Evolutionary conservation across 106 monocot genomes (phyloP).

Genomic region (Dactylorhiza incarnata): DNA sequence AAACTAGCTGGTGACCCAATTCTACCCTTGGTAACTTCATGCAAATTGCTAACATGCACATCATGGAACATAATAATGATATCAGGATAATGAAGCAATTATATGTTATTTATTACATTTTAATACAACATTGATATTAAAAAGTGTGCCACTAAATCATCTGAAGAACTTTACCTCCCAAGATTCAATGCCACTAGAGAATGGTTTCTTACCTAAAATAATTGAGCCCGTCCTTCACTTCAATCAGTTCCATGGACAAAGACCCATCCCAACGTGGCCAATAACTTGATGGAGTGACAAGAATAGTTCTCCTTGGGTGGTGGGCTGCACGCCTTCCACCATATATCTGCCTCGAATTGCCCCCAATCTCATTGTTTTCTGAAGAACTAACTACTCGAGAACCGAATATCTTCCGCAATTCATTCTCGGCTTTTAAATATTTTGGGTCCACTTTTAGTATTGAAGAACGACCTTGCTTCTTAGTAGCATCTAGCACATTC

Average conservation of each 20-base stretch:
- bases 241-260: slow-evolving; percentile 83
- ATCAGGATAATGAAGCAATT: neutral
- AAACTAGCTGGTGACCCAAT: neutral
- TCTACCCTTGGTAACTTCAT: slow-evolving; percentile 1
- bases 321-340: slow-evolving; percentile 59
- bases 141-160: neutral
- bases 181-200: neutral
- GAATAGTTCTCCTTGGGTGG: slow-evolving; percentile 68
- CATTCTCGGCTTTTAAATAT: slow-evolving; percentile 88
- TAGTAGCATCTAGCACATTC: slow-evolving; percentile 11
- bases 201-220: slow-evolving; percentile 66
- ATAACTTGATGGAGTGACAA: slow-evolving; percentile 62
- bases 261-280: slow-evolving; percentile 94
- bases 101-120: neutral
- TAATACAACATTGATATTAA: neutral
- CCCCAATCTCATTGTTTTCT: slow-evolving; percentile 48
- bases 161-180: neutral
- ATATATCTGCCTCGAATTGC: slow-evolving; percentile 57
- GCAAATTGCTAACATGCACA: neutral
- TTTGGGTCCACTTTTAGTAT: slow-evolving; percentile 71
- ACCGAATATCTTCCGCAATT: slow-evolving; percentile 88
- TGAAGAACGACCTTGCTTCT: slow-evolving; percentile 19
- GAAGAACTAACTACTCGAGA: slow-evolving; percentile 87
- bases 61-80: neutral
- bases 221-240: slow-evolving; percentile 60